These are phyloP conservation scores for Lachancea cidri DNA, from an alignment of 805 yeast genomes.

Conservation along the genomic window DNA sequence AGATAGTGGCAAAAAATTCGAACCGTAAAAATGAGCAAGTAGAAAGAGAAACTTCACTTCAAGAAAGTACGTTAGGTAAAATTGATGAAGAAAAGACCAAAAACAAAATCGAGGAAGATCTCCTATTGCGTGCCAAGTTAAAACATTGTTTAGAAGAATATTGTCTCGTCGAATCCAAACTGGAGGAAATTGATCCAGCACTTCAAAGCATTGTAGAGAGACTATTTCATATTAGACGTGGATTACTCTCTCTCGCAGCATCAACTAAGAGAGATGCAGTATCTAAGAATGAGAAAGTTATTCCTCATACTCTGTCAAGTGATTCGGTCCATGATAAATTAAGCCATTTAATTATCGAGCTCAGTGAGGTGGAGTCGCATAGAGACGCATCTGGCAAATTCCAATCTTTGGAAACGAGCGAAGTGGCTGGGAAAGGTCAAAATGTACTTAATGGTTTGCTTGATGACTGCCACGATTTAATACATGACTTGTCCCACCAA, in stretches of 20 bases:
- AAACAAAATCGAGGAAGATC: slow-evolving; percentile 52
- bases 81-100: slow-evolving; percentile 30
- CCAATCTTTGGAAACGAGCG: slow-evolving; percentile 32
- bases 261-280: slow-evolving; percentile 23
- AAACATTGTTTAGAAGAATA: slow-evolving; percentile 56
- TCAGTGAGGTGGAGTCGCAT: slow-evolving; percentile 40
- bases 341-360: slow-evolving; percentile 33
- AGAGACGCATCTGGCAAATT: slow-evolving; percentile 58
- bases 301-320: slow-evolving; percentile 15
- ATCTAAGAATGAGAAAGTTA: slow-evolving; percentile 9
- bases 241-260: slow-evolving; percentile 49
- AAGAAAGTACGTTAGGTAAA: slow-evolving; percentile 2
- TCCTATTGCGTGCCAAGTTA: slow-evolving; percentile 60
- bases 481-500: slow-evolving; percentile 57
- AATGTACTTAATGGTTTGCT: slow-evolving; percentile 63
- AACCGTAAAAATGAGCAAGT: slow-evolving; percentile 16
- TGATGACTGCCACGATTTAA: slow-evolving; percentile 75
- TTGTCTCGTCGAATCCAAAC: slow-evolving; percentile 49
- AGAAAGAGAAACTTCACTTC: slow-evolving; percentile 20
- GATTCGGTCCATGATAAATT: slow-evolving; percentile 28
- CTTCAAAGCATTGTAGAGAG: slow-evolving; percentile 49
- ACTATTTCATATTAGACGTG: slow-evolving; percentile 59
- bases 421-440: slow-evolving; percentile 37
- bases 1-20: slow-evolving; percentile 47
- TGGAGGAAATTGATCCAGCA: slow-evolving; percentile 48